Percentiles rank a stretch among this genome's conserved stretches.
These are phyloP conservation scores for Elongisporangium prolatum DNA, from an alignment of 352 stramenopile species.

Conservation along the genomic window DNA sequence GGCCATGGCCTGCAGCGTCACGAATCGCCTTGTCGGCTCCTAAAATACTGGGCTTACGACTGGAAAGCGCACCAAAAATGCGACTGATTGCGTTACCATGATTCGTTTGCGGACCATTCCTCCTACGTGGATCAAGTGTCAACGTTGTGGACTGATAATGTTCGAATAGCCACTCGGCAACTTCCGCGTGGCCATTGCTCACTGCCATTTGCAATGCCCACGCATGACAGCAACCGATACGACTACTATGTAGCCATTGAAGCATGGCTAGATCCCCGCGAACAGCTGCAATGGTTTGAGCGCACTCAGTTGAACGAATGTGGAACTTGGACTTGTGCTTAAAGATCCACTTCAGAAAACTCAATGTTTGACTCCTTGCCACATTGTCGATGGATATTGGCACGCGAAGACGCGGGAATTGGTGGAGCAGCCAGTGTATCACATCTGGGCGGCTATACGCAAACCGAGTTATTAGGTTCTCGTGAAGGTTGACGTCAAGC, in stretches of 20 bases:
- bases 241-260: neutral
- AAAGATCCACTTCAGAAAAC: neutral
- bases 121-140: neutral
- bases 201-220: neutral
- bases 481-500: constrained; percentile 30
- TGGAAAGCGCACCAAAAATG: neutral
- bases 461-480: constrained; percentile 18
- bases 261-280: neutral
- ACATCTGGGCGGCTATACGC: constrained; percentile 21
- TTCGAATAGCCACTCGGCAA: neutral
- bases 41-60: neutral
- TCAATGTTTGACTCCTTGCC: neutral
- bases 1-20: neutral
- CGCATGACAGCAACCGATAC: neutral
- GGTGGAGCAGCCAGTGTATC: constrained; percentile 31
- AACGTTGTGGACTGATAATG: neutral
- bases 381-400: constrained; percentile 12
- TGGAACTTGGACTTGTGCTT: neutral
- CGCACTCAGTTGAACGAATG: neutral
- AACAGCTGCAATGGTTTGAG: neutral
- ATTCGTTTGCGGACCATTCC: neutral
- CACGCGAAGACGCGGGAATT: constrained; percentile 35
- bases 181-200: neutral
- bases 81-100: neutral
- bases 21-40: neutral